Evolutionary conservation across 225 moss, liverwort and hornwort species (phyloP), one percentile per base, ranked within the genome.

Genomic region (Physcomitrellopsis africana): DNA sequence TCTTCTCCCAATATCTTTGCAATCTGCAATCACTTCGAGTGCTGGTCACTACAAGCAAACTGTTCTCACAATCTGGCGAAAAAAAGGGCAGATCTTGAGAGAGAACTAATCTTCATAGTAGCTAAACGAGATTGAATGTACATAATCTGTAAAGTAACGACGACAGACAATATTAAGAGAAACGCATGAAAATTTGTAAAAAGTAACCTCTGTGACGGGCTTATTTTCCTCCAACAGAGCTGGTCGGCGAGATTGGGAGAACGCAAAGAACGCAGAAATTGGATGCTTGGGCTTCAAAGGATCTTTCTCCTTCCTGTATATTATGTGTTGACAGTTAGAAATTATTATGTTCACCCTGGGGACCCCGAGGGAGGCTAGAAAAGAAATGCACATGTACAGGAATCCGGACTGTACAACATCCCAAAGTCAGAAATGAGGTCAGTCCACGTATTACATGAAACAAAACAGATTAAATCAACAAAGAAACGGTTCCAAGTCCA

Each of bases 251-350:
- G 89, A 83, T 48, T 92, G 92, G 12, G 78, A 75, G 46, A 88
- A 96, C 17, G 92, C 88, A 72, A 96, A 92, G 54, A 90, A 96
- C 0, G 86, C 89, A 53, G 92, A 80, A 5, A 77, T 87, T 1
- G 92, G 96, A 70, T 91, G 89, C 82, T 87, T 96, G 11, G 96
- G 96, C 83, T 96, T 96, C 70, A 81, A 73, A 7, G 94, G 92
- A 48, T 96, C 96, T 57, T 90, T 94, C 78, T 92, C 92, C 79
- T 94, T 96, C 85, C 96, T 96, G 86, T 15, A 24, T 18, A 58
- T 56, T 49, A 3, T 20, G 61, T 0, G 56, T 17, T 27, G 7
- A 37, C 4, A 37, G 44, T 81, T 73, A 70, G 45, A 9, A 65
- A 63, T 52, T 16, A 47, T 23, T 49, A 63, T 4, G 7, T 37